A percentile compares a stretch with the other conserved stretches of the same genome.
phyloP scores from a whole-genome alignment of 2,329 filamentous ascomycete species.

The Ophiocordyceps unilateralis region DNA sequence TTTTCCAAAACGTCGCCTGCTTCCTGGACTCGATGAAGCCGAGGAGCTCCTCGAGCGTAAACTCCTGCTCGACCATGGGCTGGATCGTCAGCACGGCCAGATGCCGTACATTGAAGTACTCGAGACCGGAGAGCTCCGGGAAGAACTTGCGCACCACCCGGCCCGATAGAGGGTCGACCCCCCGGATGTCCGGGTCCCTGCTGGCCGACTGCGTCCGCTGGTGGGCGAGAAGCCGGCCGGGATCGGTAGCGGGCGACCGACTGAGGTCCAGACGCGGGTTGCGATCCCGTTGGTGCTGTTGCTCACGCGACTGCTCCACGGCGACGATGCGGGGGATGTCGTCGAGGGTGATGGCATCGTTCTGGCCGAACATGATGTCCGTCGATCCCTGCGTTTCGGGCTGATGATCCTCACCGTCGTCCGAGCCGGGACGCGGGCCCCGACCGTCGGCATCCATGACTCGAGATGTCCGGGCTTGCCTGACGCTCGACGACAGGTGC shows the following conservation, averaged over 20 bases:
- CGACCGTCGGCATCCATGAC: conserved; percentile 53
- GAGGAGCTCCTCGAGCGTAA: conserved; percentile 84
- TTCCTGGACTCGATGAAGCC: conserved; percentile 87
- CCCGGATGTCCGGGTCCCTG: conserved; percentile 32
- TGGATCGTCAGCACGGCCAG: conserved; percentile 92
- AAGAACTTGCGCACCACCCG: conserved; percentile 65
- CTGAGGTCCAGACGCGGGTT: conserved; percentile 44
- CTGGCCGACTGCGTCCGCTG: conserved; percentile 41
- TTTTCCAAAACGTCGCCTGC: conserved; percentile 86
- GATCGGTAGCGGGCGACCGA: conserved; percentile 29
- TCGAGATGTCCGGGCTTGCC: conserved; percentile 74
- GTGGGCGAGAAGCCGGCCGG: conserved; percentile 44
- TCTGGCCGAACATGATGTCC: conserved; percentile 73
- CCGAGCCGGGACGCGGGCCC: conserved; percentile 60
- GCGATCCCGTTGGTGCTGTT: conserved; percentile 50
- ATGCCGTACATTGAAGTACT: conserved; percentile 95
- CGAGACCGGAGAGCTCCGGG: conserved; percentile 82
- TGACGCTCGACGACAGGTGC: conserved; percentile 81
- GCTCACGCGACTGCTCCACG: conserved; percentile 84
- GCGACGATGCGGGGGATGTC: conserved; percentile 94
- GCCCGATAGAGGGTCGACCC: conserved; percentile 34
- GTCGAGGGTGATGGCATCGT: conserved; percentile 83
- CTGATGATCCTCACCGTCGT: conserved; percentile 39
- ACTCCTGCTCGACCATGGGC: conserved; percentile 74
- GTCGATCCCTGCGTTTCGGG: conserved; percentile 34